Evolutionary conservation across 805 yeast species (phyloP).

Genomic region (Ogataea degrootiae): DNA sequence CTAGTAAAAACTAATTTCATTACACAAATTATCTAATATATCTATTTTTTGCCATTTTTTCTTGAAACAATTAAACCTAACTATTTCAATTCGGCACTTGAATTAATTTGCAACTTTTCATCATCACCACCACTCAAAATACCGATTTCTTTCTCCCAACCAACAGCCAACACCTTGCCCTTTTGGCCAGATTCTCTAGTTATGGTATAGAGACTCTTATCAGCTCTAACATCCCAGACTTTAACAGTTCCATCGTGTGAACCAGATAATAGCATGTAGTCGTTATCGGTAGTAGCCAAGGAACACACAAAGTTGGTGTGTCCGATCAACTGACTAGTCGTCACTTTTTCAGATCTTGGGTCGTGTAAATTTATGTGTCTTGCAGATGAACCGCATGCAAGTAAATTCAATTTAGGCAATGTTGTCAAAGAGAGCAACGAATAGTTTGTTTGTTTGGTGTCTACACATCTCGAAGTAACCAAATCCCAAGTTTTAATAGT

Average conservation of each 20-base stretch:
- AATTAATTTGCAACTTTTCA: constrained; percentile 82
- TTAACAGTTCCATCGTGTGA: constrained; percentile 96
- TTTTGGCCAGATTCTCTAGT: constrained; percentile 60
- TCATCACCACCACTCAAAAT: constrained; percentile 93
- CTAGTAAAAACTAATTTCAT: no score
- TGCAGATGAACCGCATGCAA: constrained; percentile 97
- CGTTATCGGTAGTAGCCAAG: constrained; percentile 66
- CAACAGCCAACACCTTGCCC: constrained; percentile 77
- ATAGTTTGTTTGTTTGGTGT: constrained; percentile 81
- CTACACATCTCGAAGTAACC: constrained; percentile 78
- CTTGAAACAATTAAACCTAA: not conserved
- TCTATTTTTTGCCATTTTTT: no score
- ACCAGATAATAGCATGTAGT: constrained; percentile 79
- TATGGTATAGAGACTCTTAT: constrained; percentile 74
- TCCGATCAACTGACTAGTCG: constrained; percentile 72
- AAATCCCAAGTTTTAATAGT: constrained; percentile 95
- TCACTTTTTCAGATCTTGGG: constrained; percentile 71
- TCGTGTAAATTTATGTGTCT: constrained; percentile 93
- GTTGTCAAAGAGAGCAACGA: constrained; percentile 74
- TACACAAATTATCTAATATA: no score
- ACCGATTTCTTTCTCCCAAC: constrained; percentile 77
- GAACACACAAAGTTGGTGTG: constrained; percentile 89
- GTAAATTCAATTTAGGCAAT: constrained; percentile 59
- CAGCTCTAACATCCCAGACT: constrained; percentile 93
- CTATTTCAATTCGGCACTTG: constrained; percentile 25